phyloP scores from a whole-genome alignment of 1,284 basidiomycete species.

The Marasmius tenuissimus region DNA sequence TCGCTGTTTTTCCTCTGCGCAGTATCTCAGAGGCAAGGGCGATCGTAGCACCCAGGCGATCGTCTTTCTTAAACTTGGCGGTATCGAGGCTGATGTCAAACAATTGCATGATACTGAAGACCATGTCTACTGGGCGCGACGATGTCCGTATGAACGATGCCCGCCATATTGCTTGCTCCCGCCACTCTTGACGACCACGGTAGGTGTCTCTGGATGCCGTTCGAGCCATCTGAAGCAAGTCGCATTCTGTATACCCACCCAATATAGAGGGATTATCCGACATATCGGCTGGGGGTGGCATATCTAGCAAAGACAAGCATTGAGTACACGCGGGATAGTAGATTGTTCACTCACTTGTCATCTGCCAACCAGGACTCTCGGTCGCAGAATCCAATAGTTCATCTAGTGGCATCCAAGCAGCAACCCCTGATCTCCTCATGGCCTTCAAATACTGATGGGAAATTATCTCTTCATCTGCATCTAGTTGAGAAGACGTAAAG shows the following conservation, averaged over 20 bases:
- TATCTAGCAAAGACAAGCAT: neutral
- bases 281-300: neutral
- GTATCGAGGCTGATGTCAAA: neutral
- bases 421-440: neutral
- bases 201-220: neutral
- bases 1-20: neutral
- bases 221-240: neutral
- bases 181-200: neutral
- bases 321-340: neutral
- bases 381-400: neutral
- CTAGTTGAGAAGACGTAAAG: neutral
- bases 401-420: neutral
- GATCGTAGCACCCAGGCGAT: neutral
- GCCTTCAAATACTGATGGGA: neutral
- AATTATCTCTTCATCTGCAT: neutral
- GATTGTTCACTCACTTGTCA: neutral
- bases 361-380: neutral
- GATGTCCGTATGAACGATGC: constrained; percentile 1
- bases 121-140: constrained; percentile 3
- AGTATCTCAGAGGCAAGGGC: neutral
- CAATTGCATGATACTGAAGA: constrained; percentile 3
- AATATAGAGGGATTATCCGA: neutral
- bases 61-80: neutral
- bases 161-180: constrained; percentile 3
- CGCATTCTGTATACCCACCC: neutral